Conservation (phyloP, 768 basidiomycete genomes). For the Butyriboletus loyo region DNA sequence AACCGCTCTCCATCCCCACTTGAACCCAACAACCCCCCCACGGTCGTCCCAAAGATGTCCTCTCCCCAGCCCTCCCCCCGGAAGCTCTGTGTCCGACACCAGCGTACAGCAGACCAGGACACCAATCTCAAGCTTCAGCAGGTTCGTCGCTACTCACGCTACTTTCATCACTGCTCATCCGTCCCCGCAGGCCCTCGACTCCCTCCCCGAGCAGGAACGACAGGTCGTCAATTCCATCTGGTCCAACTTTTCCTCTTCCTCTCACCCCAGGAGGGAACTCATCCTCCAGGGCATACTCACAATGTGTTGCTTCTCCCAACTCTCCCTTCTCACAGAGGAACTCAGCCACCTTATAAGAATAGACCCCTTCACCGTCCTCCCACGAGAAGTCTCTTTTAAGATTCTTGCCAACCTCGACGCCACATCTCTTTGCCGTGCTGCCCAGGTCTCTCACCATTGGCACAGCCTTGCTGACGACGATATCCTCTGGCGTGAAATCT, state of each 20-base stretch:
- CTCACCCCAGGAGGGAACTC: slow-evolving; percentile 85
- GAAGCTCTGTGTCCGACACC: slow-evolving; percentile 90
- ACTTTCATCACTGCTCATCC: slow-evolving; percentile 6
- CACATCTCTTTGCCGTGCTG: slow-evolving; percentile 88
- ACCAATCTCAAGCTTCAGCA: slow-evolving; percentile 89
- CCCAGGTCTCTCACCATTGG: slow-evolving; percentile 87
- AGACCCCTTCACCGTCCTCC: slow-evolving; percentile 89
- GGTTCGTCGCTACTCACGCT: slow-evolving; percentile 39
- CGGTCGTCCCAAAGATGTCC: neutral
- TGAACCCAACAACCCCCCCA: slow-evolving; percentile 6
- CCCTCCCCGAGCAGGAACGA: slow-evolving; percentile 80
- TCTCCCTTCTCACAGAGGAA: slow-evolving; percentile 92
- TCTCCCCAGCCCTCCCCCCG: slow-evolving; percentile 39
- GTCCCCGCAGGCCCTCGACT: slow-evolving; percentile 76
- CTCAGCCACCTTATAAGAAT: slow-evolving; percentile 91
- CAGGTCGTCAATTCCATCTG: slow-evolving; percentile 89
- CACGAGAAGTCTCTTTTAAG: slow-evolving; percentile 84
- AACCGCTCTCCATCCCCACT: slow-evolving; percentile 4
- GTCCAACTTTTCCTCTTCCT: slow-evolving; percentile 95
- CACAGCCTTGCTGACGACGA: slow-evolving; percentile 90
- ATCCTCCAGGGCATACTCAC: slow-evolving; percentile 96
- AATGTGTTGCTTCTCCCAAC: slow-evolving; percentile 99
- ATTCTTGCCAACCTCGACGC: slow-evolving; percentile 90
- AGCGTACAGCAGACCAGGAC: slow-evolving; percentile 95
- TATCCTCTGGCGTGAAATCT: slow-evolving; percentile 91